Conservation (phyloP, 805 yeast genomes). For the Lachancea quebecensis region DNA sequence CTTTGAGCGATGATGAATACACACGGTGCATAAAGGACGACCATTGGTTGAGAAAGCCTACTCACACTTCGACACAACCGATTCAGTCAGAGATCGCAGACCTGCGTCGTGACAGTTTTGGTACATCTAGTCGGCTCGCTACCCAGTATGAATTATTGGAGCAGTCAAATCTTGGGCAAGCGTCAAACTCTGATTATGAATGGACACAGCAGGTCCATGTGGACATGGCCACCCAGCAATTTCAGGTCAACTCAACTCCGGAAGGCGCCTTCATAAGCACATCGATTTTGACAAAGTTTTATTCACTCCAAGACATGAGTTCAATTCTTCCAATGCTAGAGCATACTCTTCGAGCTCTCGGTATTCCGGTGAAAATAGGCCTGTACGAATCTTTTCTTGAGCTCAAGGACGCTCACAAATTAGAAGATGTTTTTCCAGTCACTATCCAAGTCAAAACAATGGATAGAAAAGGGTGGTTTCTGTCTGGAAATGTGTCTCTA, state of each 20-base stretch:
- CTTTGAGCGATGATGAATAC: conserved; percentile 44
- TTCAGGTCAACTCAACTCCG: conserved; percentile 6
- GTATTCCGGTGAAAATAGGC: conserved; percentile 21
- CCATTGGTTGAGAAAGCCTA: background rate
- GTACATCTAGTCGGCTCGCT: conserved; percentile 21
- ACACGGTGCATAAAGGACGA: conserved; percentile 21
- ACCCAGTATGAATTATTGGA: conserved; percentile 10
- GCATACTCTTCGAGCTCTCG: conserved; percentile 20
- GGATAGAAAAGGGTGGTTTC: conserved; percentile 40
- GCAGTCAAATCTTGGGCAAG: background rate
- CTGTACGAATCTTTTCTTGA: conserved; percentile 17
- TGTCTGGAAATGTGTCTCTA: conserved; percentile 43
- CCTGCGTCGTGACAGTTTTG: conserved; percentile 23
- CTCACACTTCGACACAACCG: conserved; percentile 43
- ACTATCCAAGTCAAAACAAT: conserved; percentile 34
- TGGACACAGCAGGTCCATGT: conserved; percentile 21
- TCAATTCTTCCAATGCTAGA: conserved; percentile 26
- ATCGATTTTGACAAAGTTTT: conserved; percentile 26
- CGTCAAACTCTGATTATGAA: conserved; percentile 8
- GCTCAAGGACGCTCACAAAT: conserved; percentile 9
- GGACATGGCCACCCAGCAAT: conserved; percentile 26
- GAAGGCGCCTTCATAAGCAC: conserved; percentile 17
- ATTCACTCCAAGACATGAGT: conserved; percentile 23
- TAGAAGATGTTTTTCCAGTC: conserved; percentile 32
- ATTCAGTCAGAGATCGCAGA: conserved; percentile 34